Conservation (phyloP, 176 grass and related monocot genomes). For the Aegilops longissima region DNA sequence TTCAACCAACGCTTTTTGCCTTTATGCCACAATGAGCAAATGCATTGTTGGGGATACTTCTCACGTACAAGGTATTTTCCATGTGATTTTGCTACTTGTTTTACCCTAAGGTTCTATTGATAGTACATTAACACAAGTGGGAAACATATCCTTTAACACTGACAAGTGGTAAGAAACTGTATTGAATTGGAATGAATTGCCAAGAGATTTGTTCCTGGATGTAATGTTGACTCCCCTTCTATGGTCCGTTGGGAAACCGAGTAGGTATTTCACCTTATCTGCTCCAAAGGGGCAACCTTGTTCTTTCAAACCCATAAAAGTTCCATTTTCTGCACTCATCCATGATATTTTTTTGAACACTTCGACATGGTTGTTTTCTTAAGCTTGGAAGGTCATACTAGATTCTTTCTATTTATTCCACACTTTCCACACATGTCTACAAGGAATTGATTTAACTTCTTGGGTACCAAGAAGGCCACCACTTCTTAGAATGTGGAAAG, state of each 20-base stretch:
- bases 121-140: not conserved
- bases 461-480: slow-evolving; percentile 71
- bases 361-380: slow-evolving; percentile 28
- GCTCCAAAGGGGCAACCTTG: slow-evolving; percentile 66
- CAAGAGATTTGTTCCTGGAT: slow-evolving; percentile 55
- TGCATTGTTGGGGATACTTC: not conserved
- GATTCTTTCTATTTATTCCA: slow-evolving; percentile 44
- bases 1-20: not conserved
- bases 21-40: not conserved
- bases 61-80: not conserved
- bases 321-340: slow-evolving; percentile 69
- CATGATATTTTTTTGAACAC: slow-evolving; percentile 39
- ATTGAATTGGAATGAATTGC: slow-evolving; percentile 82
- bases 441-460: slow-evolving; percentile 67
- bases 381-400: slow-evolving; percentile 11
- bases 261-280: slow-evolving; percentile 65
- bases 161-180: slow-evolving; percentile 70
- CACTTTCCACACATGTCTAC: slow-evolving; percentile 50
- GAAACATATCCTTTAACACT: slow-evolving; percentile 28
- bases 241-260: slow-evolving; percentile 65
- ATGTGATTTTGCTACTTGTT: not conserved
- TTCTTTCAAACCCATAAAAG: slow-evolving; percentile 63
- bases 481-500: slow-evolving; percentile 40
- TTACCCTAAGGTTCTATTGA: not conserved
- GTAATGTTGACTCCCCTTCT: slow-evolving; percentile 66